phyloP scores from a whole-genome alignment of 1,284 basidiomycete species.

The Cutaneotrichosporon arboriforme region DNA sequence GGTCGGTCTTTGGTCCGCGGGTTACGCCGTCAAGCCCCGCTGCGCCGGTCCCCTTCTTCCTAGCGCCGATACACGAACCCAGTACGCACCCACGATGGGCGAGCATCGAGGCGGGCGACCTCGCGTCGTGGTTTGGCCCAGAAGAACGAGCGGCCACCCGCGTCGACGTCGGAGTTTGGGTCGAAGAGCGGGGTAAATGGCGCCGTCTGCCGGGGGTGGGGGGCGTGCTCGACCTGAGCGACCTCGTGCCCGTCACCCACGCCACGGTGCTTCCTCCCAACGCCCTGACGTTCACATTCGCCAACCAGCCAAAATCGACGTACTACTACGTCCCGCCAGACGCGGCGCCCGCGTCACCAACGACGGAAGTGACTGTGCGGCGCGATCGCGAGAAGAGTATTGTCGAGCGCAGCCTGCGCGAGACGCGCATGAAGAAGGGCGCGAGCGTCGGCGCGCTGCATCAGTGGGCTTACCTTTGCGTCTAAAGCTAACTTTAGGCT shows the following conservation, averaged over 20 bases:
- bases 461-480: slow-evolving; percentile 22
- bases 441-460: slow-evolving; percentile 39
- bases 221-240: slow-evolving; percentile 5
- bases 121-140: slow-evolving; percentile 40
- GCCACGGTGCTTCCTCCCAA: slow-evolving; percentile 19
- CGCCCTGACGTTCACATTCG: slow-evolving; percentile 33
- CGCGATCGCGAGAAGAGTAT: slow-evolving; percentile 14
- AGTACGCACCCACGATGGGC: slow-evolving; percentile 43
- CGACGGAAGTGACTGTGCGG: background rate
- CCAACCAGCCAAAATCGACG: slow-evolving; percentile 18
- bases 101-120: slow-evolving; percentile 36
- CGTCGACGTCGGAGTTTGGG: slow-evolving; percentile 40
- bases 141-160: slow-evolving; percentile 22
- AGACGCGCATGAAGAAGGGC: slow-evolving; percentile 47
- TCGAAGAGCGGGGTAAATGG: slow-evolving; percentile 21
- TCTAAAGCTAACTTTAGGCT: slow-evolving; percentile 52
- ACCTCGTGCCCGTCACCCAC: slow-evolving; percentile 2
- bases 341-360: background rate
- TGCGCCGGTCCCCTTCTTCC: slow-evolving; percentile 39
- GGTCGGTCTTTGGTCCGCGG: background rate
- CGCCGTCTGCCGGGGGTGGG: slow-evolving; percentile 6
- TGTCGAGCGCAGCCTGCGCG: slow-evolving; percentile 41
- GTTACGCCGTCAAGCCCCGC: background rate
- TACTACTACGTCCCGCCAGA: slow-evolving; percentile 24
- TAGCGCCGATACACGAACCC: slow-evolving; percentile 42